phyloP scores from a whole-genome alignment of 352 stramenopile genomes.

The Phytophthora syringae region DNA sequence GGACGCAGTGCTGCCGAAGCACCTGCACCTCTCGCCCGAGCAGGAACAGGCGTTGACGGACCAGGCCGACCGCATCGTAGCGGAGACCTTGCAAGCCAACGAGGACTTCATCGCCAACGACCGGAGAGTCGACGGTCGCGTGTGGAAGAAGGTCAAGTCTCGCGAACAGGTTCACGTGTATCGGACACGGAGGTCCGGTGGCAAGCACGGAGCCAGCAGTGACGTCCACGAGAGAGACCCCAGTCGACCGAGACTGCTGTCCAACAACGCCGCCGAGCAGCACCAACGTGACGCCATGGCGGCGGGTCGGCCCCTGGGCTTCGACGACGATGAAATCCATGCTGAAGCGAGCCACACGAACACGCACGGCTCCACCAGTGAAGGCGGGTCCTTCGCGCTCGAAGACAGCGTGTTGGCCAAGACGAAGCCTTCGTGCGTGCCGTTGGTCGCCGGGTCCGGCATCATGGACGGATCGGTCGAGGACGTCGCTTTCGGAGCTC shows the following conservation, averaged over 20 bases:
- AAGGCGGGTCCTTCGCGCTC: constrained; percentile 34
- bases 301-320: constrained; percentile 23
- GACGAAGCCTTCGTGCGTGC: constrained; percentile 27
- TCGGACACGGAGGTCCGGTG: constrained; percentile 44
- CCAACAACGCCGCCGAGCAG: constrained; percentile 46
- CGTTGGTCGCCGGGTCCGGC: constrained; percentile 28
- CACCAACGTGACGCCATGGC: constrained; percentile 40
- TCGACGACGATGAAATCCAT: constrained; percentile 26
- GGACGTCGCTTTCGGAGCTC: constrained; percentile 30
- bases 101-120: constrained; percentile 55
- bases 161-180: constrained; percentile 66
- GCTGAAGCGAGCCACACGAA: constrained; percentile 24
- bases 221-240: constrained; percentile 32
- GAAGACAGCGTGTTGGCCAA: constrained; percentile 32
- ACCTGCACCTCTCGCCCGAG: constrained; percentile 20
- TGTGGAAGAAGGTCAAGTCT: constrained; percentile 63
- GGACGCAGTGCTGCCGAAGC: constrained; percentile 22
- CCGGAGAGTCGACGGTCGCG: constrained; percentile 36
- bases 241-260: constrained; percentile 50
- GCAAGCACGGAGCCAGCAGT: constrained; percentile 14
- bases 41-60: constrained; percentile 53
- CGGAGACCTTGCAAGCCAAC: constrained; percentile 60
- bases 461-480: constrained; percentile 35
- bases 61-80: constrained; percentile 59
- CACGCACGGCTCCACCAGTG: constrained; percentile 37